Conservation (phyloP, 108 stramenopile genomes). For the Tribonema minus region DNA sequence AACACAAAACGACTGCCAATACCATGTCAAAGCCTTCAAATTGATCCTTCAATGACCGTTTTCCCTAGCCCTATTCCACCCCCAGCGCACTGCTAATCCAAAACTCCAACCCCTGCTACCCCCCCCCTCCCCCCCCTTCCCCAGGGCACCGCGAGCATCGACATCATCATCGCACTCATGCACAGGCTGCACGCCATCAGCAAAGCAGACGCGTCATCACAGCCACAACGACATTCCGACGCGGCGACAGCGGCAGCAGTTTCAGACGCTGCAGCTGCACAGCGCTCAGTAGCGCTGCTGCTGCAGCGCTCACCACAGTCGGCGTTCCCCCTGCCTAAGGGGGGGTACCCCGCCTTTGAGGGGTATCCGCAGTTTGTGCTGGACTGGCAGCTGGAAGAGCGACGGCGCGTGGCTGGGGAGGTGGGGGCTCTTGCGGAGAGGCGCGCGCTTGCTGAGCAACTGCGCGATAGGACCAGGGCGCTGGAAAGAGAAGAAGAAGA, state of each 20-base stretch:
- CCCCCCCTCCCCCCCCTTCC: no score
- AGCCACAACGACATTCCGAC: no score
- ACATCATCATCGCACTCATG: not conserved
- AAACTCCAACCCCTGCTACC: no score
- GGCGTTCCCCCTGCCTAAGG: not conserved
- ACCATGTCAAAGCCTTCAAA: no score
- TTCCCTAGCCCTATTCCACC: no score
- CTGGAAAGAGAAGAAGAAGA: not conserved
- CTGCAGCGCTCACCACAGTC: not conserved
- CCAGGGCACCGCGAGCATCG: not conserved
- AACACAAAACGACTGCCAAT: no score
- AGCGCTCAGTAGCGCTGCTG: not conserved
- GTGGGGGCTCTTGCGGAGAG: not conserved
- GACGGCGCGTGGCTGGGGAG: not conserved
- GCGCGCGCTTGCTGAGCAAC: not conserved
- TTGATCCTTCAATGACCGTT: no score
- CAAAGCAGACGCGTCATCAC: no score
- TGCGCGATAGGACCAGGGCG: not conserved
- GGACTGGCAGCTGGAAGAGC: slow-evolving; percentile 13
- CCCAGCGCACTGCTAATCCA: no score
- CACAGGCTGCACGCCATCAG: not conserved
- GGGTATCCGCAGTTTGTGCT: slow-evolving; percentile 30
- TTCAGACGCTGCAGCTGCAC: not conserved
- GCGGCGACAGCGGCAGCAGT: not conserved
- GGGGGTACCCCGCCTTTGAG: slow-evolving; percentile 23